phyloP scores from a whole-genome alignment of 2,329 filamentous ascomycete species.

The Chaetomiaceae sp. region DNA sequence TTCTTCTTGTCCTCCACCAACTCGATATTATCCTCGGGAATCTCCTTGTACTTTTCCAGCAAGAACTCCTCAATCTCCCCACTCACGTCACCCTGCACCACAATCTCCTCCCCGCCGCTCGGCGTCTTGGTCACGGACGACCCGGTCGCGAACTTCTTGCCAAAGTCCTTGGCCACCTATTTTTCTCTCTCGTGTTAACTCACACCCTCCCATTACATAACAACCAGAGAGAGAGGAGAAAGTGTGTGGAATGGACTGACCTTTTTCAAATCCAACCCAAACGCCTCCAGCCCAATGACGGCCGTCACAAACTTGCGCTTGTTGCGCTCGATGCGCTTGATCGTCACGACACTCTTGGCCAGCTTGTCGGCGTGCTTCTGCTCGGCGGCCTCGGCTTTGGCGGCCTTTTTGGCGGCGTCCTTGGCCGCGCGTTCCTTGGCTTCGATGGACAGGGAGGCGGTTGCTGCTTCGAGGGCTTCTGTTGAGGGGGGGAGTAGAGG shows the following conservation, averaged over 20 bases:
- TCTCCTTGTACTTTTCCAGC: conserved; percentile 79
- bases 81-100: conserved; percentile 94
- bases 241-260: conserved; percentile 28
- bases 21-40: conserved; percentile 94
- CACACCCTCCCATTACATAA: neutral
- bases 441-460: conserved; percentile 80
- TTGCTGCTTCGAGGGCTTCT: conserved; percentile 80
- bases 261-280: conserved; percentile 92
- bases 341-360: conserved; percentile 75
- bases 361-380: conserved; percentile 78
- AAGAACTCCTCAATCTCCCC: conserved; percentile 92
- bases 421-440: conserved; percentile 93
- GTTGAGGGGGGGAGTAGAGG: neutral
- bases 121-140: conserved; percentile 86
- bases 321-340: conserved; percentile 97
- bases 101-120: conserved; percentile 88
- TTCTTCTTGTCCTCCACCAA: conserved; percentile 94
- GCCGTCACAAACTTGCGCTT: conserved; percentile 97
- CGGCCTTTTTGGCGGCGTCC: conserved; percentile 94
- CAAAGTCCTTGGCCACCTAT: conserved; percentile 82
- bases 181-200: neutral
- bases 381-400: conserved; percentile 85
- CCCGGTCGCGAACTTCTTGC: conserved; percentile 97
- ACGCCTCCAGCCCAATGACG: conserved; percentile 83
- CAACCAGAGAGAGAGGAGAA: neutral